Conservation (phyloP, 2,329 filamentous ascomycete genomes). For the Claviceps cyperi region DNA sequence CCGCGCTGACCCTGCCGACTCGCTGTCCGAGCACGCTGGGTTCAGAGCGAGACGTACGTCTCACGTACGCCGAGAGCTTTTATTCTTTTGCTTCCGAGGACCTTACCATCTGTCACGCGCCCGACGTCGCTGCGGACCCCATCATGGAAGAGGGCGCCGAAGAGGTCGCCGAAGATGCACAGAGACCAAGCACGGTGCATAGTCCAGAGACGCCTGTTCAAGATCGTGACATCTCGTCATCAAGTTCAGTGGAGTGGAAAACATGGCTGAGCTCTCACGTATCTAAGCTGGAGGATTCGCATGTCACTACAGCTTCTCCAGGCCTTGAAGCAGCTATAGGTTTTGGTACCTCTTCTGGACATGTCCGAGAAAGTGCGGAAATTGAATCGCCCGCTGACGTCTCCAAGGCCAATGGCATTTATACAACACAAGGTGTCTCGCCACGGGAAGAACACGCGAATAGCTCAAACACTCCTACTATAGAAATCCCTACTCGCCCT, state of each 20-base stretch:
- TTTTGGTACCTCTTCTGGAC: slow-evolving; percentile 16
- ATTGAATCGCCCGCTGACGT: slow-evolving; percentile 22
- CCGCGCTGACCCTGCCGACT: slow-evolving; percentile 23
- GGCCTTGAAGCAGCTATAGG: not conserved
- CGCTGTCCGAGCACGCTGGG: slow-evolving; percentile 24
- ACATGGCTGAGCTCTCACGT: slow-evolving; percentile 38
- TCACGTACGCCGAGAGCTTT: slow-evolving; percentile 32
- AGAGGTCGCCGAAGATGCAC: not conserved
- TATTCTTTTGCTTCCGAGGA: slow-evolving; percentile 26
- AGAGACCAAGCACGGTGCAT: not conserved
- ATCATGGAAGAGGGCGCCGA: not conserved
- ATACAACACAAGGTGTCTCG: not conserved
- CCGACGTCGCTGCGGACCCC: not conserved
- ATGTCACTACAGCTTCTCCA: slow-evolving; percentile 3
- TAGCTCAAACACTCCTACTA: not conserved
- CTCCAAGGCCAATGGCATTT: not conserved
- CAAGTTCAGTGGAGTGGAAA: slow-evolving; percentile 40
- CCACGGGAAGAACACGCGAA: not conserved
- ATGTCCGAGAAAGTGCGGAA: slow-evolving; percentile 35
- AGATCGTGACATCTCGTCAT: slow-evolving; percentile 24
- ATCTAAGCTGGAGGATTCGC: slow-evolving; percentile 27
- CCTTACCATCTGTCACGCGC: slow-evolving; percentile 4
- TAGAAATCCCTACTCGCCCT: not conserved
- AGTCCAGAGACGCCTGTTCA: slow-evolving; percentile 6
- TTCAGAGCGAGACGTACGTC: slow-evolving; percentile 24